Percentiles rank a stretch among this genome's conserved stretches.
Conservation (phyloP, 2,329 filamentous ascomycete species). For the Onygenales sp. region DNA sequence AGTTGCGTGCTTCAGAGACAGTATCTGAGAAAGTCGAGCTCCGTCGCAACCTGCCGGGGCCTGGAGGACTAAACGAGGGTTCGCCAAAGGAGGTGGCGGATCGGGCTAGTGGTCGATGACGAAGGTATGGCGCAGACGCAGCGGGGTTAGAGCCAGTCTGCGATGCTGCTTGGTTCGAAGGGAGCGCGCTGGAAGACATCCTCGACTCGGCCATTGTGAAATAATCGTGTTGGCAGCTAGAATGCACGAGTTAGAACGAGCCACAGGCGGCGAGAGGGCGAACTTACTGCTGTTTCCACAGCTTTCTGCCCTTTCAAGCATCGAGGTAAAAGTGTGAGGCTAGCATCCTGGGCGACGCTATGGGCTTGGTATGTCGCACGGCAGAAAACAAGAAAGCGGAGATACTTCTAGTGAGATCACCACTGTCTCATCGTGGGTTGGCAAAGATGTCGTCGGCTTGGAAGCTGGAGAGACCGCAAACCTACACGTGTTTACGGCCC, state of each 20-base stretch:
- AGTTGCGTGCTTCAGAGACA: constrained; percentile 55
- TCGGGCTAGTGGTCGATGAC: constrained; percentile 27
- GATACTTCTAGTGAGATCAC: background rate
- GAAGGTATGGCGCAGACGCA: constrained; percentile 16
- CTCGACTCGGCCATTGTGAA: background rate
- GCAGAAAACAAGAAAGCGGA: background rate
- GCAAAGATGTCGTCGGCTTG: background rate
- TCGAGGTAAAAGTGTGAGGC: background rate
- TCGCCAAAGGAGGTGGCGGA: constrained; percentile 30
- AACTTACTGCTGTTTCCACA: background rate
- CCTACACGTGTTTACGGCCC: no score
- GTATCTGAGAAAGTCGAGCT: constrained; percentile 74
- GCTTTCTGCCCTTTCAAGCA: background rate
- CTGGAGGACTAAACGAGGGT: constrained; percentile 8
- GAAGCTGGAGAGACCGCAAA: no score
- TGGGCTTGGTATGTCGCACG: background rate
- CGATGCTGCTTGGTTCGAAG: background rate
- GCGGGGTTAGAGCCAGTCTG: constrained; percentile 8
- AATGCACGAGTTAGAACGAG: background rate
- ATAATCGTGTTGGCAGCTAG: background rate
- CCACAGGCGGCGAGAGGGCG: background rate
- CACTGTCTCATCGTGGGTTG: background rate
- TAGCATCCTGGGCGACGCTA: background rate
- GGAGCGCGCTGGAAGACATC: background rate
- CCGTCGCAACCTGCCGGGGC: constrained; percentile 45